Conservation (phyloP, 768 basidiomycete species). For the Ramaria sp. region DNA sequence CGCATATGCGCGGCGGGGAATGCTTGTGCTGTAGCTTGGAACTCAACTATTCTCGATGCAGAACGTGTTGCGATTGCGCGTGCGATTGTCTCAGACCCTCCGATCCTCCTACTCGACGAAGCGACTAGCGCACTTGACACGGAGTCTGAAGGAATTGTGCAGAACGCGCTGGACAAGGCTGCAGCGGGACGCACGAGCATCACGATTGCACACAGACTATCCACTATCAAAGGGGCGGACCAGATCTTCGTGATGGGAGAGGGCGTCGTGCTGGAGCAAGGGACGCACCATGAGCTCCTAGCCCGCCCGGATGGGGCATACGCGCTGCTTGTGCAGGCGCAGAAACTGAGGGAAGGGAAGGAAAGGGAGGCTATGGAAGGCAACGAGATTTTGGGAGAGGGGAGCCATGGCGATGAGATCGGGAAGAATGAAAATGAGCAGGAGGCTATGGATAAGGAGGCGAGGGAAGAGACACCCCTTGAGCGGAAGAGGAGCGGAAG, state of each 20-base stretch:
- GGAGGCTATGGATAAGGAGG: conserved; percentile 44
- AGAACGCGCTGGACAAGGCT: conserved; percentile 84
- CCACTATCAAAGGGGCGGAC: conserved; percentile 79
- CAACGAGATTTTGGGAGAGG: conserved; percentile 18
- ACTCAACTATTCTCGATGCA: background rate
- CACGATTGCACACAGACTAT: conserved; percentile 70
- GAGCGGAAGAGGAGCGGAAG: conserved; percentile 37
- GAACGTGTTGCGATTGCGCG: conserved; percentile 84
- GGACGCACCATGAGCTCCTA: conserved; percentile 66
- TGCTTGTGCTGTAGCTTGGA: background rate
- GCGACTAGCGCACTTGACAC: conserved; percentile 87
- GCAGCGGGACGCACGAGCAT: conserved; percentile 69
- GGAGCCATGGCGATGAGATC: conserved; percentile 14
- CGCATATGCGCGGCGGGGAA: too few relatives aligned
- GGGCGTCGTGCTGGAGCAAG: conserved; percentile 69
- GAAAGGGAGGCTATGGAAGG: conserved; percentile 19
- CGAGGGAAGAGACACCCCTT: conserved; percentile 48
- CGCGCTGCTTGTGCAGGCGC: conserved; percentile 63
- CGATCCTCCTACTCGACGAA: conserved; percentile 81
- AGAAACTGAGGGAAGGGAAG: conserved; percentile 56
- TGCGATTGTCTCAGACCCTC: conserved; percentile 80
- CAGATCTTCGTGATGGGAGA: conserved; percentile 85
- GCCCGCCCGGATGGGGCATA: conserved; percentile 52
- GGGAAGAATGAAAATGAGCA: conserved; percentile 15
- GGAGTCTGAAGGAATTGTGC: conserved; percentile 76